Conservation (phyloP, 208 protist genomes). For the Acanthamoeba culbertsoni region DNA sequence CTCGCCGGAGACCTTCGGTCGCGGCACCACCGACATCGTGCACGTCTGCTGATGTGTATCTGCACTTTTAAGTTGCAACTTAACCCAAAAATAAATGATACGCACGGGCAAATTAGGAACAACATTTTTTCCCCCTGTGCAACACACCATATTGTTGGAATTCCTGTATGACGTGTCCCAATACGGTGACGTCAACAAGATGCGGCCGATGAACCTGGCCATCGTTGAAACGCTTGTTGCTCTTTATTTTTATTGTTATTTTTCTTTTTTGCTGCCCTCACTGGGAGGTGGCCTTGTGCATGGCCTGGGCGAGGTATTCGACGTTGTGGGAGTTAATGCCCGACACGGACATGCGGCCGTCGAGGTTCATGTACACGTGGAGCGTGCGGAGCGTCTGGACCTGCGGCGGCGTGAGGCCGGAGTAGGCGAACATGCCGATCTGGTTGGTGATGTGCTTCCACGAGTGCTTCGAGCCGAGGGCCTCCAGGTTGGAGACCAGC, state of each 20-base stretch:
- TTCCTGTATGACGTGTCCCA: slow-evolving; percentile 27
- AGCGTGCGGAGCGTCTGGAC: slow-evolving; percentile 71
- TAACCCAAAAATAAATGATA: too few relatives aligned
- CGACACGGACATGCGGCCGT: slow-evolving; percentile 88
- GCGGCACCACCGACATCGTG: background rate
- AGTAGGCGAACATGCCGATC: slow-evolving; percentile 98
- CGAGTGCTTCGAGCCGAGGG: slow-evolving; percentile 66
- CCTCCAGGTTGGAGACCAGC: slow-evolving; percentile 21
- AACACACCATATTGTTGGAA: too few relatives aligned
- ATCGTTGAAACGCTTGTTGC: too few relatives aligned
- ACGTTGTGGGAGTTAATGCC: slow-evolving; percentile 87
- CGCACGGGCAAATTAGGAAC: too few relatives aligned
- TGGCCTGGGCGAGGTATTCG: slow-evolving; percentile 83
- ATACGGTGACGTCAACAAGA: background rate
- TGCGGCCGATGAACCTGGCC: slow-evolving; percentile 42
- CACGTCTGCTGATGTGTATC: slow-evolving; percentile 20
- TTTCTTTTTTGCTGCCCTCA: background rate
- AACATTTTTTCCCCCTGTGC: too few relatives aligned
- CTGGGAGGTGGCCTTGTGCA: slow-evolving; percentile 79
- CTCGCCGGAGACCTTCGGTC: slow-evolving; percentile 24
- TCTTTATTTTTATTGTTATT: background rate
- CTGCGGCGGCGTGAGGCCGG: slow-evolving; percentile 22
- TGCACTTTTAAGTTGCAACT: too few relatives aligned
- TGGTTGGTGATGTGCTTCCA: slow-evolving; percentile 96
- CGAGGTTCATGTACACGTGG: slow-evolving; percentile 87